Conservation (phyloP, 306 rosid genomes). For the Lathyrus aphaca region DNA sequence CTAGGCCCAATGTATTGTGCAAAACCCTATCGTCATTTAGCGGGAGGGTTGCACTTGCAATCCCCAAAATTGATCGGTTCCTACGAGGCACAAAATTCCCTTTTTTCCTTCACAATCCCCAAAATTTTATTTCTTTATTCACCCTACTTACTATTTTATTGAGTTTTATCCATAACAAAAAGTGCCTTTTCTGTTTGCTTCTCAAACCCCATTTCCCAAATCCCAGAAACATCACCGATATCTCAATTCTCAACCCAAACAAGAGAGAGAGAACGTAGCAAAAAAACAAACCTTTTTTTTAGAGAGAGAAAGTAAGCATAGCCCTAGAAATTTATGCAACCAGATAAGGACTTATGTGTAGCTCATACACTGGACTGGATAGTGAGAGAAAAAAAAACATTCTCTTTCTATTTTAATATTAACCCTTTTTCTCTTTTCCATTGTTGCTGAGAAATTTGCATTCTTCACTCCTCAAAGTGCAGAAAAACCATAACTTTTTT, state of each 20-base stretch:
- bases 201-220: conserved; percentile 36
- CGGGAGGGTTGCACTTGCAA: background rate
- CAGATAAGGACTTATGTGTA: conserved; percentile 69
- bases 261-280: conserved; percentile 28
- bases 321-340: conserved; percentile 60
- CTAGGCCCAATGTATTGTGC: background rate
- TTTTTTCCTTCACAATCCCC: conserved; percentile 31
- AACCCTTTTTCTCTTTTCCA: conserved; percentile 24
- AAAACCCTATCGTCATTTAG: conserved; percentile 3
- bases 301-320: conserved; percentile 42
- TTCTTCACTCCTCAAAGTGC: conserved; percentile 2
- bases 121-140: background rate
- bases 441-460: conserved; percentile 37
- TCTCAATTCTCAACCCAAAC: conserved; percentile 44
- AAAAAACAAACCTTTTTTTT: conserved; percentile 28
- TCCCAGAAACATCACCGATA: conserved; percentile 45
- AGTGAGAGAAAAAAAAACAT: conserved; percentile 14
- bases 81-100: background rate
- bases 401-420: background rate
- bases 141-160: background rate
- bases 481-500: background rate
- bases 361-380: conserved; percentile 40
- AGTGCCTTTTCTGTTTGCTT: conserved; percentile 48
- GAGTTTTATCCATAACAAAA: conserved; percentile 56
- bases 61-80: background rate